phyloP scores from a whole-genome alignment of 1,284 basidiomycete species.

The Mycena citricolor region DNA sequence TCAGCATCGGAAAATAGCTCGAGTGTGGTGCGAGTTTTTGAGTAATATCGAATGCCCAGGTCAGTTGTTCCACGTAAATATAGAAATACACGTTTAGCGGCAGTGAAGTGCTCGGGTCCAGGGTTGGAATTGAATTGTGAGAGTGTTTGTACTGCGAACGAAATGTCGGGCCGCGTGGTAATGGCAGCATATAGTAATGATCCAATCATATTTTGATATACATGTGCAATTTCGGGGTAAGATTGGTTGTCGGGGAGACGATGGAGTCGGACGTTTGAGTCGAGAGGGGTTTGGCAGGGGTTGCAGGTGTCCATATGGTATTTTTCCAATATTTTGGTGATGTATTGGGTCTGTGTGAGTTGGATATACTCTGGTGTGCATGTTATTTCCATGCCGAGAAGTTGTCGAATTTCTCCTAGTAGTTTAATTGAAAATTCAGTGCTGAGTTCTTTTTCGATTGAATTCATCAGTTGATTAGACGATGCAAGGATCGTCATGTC shows the following conservation, averaged over 20 bases:
- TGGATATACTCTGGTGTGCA: conserved; percentile 7
- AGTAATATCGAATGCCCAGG: conserved; percentile 26
- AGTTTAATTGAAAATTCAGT: conserved; percentile 10
- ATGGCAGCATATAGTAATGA: conserved; percentile 31
- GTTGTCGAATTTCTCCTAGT: conserved; percentile 6
- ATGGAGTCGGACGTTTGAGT: conserved; percentile 27
- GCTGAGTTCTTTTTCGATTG: conserved; percentile 3
- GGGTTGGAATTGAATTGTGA: conserved; percentile 30
- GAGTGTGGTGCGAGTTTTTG: conserved; percentile 15
- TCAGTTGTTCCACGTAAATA: conserved; percentile 34
- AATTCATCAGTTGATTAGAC: neutral
- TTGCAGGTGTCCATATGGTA: conserved; percentile 20
- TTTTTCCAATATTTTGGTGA: conserved; percentile 8
- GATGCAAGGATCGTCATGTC: conserved; percentile 18
- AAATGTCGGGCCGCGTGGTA: conserved; percentile 34
- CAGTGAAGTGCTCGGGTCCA: conserved; percentile 28
- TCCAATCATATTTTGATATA: conserved; percentile 17
- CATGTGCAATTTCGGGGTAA: conserved; percentile 6
- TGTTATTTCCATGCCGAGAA: conserved; percentile 16
- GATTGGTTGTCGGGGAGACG: conserved; percentile 14
- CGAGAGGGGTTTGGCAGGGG: conserved; percentile 28
- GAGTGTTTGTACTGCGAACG: conserved; percentile 28
- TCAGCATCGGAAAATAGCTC: conserved; percentile 31
- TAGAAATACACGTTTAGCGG: conserved; percentile 30
- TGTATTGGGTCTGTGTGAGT: conserved; percentile 6